These are phyloP conservation scores for Dendrobium chrysotoxum DNA, from an alignment of 106 monocot genomes.

Conservation along the genomic window DNA sequence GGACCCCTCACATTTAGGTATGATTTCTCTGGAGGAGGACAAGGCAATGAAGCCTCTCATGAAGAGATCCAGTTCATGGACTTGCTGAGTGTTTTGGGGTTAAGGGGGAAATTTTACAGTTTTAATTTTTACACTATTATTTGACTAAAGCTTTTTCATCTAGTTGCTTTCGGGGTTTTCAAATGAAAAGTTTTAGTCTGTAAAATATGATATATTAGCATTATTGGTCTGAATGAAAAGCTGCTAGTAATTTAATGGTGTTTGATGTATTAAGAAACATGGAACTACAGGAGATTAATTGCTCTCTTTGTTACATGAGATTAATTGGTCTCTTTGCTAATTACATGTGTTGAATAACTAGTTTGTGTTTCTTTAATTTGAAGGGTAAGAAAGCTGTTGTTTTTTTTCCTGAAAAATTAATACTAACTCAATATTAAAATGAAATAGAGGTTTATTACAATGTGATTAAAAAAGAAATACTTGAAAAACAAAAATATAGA, in stretches of 20 bases:
- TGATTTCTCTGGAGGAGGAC: constrained; percentile 46
- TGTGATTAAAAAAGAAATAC: no score
- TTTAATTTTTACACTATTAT: constrained; percentile 3
- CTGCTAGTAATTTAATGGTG: background rate
- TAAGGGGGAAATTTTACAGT: background rate
- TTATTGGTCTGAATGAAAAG: constrained; percentile 4
- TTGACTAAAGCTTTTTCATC: background rate
- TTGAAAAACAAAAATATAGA: no score
- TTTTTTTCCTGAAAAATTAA: no score
- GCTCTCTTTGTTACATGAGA: background rate
- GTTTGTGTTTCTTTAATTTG: background rate
- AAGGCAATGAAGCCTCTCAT: constrained; percentile 34
- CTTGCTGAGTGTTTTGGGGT: constrained; percentile 11
- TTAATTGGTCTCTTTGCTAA: background rate
- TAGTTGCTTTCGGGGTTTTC: background rate
- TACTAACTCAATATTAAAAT: no score
- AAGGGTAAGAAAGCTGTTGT: no score
- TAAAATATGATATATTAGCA: constrained; percentile 7
- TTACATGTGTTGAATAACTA: background rate
- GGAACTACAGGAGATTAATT: background rate
- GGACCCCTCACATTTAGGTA: constrained; percentile 47
- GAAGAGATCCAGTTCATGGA: constrained; percentile 42
- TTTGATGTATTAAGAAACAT: background rate
- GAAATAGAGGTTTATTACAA: no score
- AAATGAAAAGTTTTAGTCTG: constrained; percentile 8